These are phyloP conservation scores for Candida multigemmis DNA, from an alignment of 805 yeast genomes.

Conservation along the genomic window DNA sequence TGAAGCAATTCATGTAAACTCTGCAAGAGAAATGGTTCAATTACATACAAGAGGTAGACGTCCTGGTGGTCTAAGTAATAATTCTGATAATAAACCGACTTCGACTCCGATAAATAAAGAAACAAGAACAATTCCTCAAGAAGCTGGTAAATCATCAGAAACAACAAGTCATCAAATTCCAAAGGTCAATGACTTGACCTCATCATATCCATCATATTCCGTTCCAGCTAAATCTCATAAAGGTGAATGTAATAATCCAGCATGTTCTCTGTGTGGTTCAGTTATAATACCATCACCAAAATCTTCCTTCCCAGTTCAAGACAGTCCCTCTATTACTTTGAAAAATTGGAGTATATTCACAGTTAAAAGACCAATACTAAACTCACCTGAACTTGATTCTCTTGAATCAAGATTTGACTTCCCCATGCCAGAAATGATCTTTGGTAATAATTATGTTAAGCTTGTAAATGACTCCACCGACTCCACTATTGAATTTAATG, in stretches of 20 bases:
- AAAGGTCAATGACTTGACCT: no score
- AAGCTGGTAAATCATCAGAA: slow-evolving; percentile 6
- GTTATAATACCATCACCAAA: slow-evolving; percentile 75
- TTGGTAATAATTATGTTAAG: slow-evolving; percentile 70
- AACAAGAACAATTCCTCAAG: slow-evolving; percentile 2
- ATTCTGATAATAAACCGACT: no score
- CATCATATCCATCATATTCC: slow-evolving; percentile 4
- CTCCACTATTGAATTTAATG: slow-evolving; percentile 55
- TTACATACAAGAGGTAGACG: slow-evolving; percentile 38
- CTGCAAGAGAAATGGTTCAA: slow-evolving; percentile 57
- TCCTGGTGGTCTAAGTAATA: slow-evolving; percentile 2
- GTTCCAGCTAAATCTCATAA: slow-evolving; percentile 37
- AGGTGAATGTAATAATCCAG: slow-evolving; percentile 30
- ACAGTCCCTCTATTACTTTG: slow-evolving; percentile 60
- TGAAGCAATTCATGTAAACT: slow-evolving; percentile 43
- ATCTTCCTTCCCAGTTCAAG: slow-evolving; percentile 53
- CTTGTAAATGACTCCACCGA: slow-evolving; percentile 31
- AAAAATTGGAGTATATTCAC: slow-evolving; percentile 73
- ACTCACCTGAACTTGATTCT: slow-evolving; percentile 61
- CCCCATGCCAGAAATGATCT: slow-evolving; percentile 96
- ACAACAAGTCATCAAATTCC: slow-evolving; percentile 14
- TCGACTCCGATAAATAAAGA: background rate
- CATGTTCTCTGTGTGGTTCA: slow-evolving; percentile 58
- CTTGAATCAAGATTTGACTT: slow-evolving; percentile 51
- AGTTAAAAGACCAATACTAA: slow-evolving; percentile 67